phyloP scores from a whole-genome alignment of 2,329 filamentous ascomycete genomes.

The Fusarium citri region DNA sequence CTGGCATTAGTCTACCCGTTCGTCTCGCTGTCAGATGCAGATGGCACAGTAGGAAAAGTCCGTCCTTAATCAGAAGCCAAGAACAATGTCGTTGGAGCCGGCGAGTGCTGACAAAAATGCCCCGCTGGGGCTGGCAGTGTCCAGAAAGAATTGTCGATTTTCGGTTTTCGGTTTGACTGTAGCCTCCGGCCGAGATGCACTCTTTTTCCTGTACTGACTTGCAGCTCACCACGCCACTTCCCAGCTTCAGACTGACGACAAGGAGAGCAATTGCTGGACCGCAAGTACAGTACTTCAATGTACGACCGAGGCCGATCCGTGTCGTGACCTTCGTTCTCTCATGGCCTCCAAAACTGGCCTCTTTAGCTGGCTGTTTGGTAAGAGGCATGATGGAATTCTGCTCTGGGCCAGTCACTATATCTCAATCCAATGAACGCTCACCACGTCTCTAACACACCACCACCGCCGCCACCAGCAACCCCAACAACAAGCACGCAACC shows the following conservation, averaged over 20 bases:
- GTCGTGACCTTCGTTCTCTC: constrained; percentile 14
- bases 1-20: constrained; percentile 53
- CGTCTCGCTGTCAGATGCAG: constrained; percentile 46
- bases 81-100: constrained; percentile 24
- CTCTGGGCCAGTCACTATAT: constrained; percentile 41
- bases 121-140: constrained; percentile 10
- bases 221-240: constrained; percentile 3
- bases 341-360: constrained; percentile 14
- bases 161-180: constrained; percentile 29
- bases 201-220: constrained; percentile 18
- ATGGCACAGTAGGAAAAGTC: constrained; percentile 38
- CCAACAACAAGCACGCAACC: constrained; percentile 36
- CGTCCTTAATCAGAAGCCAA: constrained; percentile 5
- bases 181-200: constrained; percentile 30
- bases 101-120: constrained; percentile 40
- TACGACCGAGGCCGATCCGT: constrained; percentile 32
- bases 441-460: constrained; percentile 53
- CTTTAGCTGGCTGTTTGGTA: constrained; percentile 18
- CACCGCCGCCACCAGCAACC: constrained; percentile 43
- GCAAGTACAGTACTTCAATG: constrained; percentile 16
- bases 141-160: constrained; percentile 7
- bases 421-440: constrained; percentile 50
- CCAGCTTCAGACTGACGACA: constrained; percentile 12
- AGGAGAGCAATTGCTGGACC: constrained; percentile 14
- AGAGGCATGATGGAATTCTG: constrained; percentile 32